These are phyloP conservation scores for Cladophialophora chaetospira DNA, from an alignment of 2,329 filamentous ascomycete species.

Conservation along the genomic window DNA sequence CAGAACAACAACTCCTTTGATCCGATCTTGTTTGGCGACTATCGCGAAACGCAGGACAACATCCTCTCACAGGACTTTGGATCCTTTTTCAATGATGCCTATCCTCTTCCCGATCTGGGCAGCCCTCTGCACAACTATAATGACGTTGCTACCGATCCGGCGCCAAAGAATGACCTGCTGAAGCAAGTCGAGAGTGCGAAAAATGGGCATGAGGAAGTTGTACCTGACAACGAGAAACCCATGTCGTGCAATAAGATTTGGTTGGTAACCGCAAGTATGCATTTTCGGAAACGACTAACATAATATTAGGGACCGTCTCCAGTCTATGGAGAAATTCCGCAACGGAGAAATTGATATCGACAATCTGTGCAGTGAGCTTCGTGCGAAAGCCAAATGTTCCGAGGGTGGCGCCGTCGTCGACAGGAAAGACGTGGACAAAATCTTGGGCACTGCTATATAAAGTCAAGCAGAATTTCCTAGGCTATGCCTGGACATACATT, in stretches of 20 bases:
- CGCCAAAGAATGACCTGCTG: constrained; percentile 68
- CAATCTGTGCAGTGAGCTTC: constrained; percentile 85
- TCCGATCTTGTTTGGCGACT: constrained; percentile 86
- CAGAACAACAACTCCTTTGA: constrained; percentile 66
- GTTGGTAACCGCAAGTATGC: constrained; percentile 56
- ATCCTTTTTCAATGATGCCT: constrained; percentile 72
- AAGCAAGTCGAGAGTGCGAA: constrained; percentile 75
- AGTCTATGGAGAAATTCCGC: constrained; percentile 82
- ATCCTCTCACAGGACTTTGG: constrained; percentile 73
- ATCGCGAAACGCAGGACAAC: constrained; percentile 85
- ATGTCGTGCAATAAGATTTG: constrained; percentile 91
- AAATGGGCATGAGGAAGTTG: constrained; percentile 69
- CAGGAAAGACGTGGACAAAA: constrained; percentile 81
- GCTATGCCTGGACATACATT: background rate
- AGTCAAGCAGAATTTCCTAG: background rate
- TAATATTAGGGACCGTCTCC: constrained; percentile 75
- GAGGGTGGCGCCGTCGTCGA: constrained; percentile 85
- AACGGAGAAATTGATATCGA: constrained; percentile 93
- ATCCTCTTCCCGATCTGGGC: constrained; percentile 73
- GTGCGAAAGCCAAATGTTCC: constrained; percentile 94
- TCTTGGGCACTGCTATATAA: constrained; percentile 55
- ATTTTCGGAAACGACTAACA: constrained; percentile 45
- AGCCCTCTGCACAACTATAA: constrained; percentile 71
- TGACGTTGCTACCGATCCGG: constrained; percentile 44
- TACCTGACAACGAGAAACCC: constrained; percentile 63